Evolutionary conservation across 225 moss, liverwort and hornwort genomes (phyloP).

Genomic region (Polytrichum formosum): DNA sequence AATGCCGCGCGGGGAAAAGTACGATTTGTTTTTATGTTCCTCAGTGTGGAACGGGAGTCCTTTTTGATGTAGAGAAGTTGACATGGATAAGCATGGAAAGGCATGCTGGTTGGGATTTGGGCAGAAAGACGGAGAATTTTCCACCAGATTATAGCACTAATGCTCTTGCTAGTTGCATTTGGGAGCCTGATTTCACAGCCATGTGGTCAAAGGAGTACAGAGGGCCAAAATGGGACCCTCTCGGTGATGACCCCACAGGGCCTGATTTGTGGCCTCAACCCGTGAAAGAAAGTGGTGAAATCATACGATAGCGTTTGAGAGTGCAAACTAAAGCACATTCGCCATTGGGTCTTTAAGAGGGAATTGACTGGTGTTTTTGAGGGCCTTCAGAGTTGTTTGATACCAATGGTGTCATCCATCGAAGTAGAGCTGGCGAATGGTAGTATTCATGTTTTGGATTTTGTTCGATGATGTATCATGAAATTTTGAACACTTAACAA

Average conservation of each 20-base stretch:
- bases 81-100: slow-evolving; percentile 39
- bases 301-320: not conserved
- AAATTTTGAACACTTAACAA: no score
- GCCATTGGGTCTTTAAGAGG: no score
- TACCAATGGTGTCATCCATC: not conserved
- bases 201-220: slow-evolving; percentile 42
- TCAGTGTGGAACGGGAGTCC: slow-evolving; percentile 24
- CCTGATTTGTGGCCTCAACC: slow-evolving; percentile 23
- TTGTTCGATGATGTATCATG: no score
- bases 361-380: no score
- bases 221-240: slow-evolving; percentile 36
- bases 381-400: not conserved
- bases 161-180: slow-evolving; percentile 44
- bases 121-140: not conserved
- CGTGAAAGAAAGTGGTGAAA: not conserved
- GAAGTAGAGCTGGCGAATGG: no score
- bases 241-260: slow-evolving; percentile 27
- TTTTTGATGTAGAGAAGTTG: slow-evolving; percentile 28
- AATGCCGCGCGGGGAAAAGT: slow-evolving; percentile 38
- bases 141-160: slow-evolving; percentile 25
- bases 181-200: slow-evolving; percentile 51
- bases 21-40: slow-evolving; percentile 44
- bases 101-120: slow-evolving; percentile 41
- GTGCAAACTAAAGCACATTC: not conserved
- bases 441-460: no score